These are phyloP conservation scores for Xenoacremonium recifei DNA, from an alignment of 2,329 filamentous ascomycete genomes.

Conservation along the genomic window DNA sequence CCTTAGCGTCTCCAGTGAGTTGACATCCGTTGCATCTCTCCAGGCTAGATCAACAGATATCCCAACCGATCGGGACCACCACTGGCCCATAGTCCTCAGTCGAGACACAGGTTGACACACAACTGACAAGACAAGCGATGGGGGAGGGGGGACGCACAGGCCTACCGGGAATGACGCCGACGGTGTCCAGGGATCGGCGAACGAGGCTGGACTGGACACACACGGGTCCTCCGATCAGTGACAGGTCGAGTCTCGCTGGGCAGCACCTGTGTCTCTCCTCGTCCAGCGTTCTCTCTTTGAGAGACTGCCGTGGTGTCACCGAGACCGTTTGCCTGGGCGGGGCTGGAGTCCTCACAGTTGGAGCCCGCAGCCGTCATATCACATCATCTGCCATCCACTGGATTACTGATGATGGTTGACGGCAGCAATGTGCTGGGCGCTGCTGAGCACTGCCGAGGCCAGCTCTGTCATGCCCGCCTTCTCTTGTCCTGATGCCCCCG, in stretches of 20 bases:
- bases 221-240: constrained; percentile 6
- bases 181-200: constrained; percentile 10
- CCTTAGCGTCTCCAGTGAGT: constrained; percentile 10
- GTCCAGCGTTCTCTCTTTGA: too few species aligned
- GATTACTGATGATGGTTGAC: background rate
- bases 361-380: background rate
- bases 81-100: constrained; percentile 15
- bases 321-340: constrained; percentile 11
- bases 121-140: constrained; percentile 8
- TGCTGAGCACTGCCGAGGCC: background rate
- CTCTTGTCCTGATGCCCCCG: too few species aligned
- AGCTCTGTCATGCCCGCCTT: constrained; percentile 2
- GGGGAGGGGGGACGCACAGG: too few species aligned
- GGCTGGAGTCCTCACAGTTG: constrained; percentile 2
- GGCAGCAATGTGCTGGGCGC: constrained; percentile 1
- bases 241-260: constrained; percentile 3
- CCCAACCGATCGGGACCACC: constrained; percentile 19
- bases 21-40: constrained; percentile 3
- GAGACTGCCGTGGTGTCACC: constrained; percentile 14
- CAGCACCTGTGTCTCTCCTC: too few species aligned
- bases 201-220: constrained; percentile 13
- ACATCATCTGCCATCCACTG: background rate
- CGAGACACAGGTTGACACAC: too few species aligned
- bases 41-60: constrained; percentile 4
- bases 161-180: constrained; percentile 17